These are phyloP conservation scores for Kazachstania martiniae DNA, from an alignment of 805 yeast species.

Conservation along the genomic window DNA sequence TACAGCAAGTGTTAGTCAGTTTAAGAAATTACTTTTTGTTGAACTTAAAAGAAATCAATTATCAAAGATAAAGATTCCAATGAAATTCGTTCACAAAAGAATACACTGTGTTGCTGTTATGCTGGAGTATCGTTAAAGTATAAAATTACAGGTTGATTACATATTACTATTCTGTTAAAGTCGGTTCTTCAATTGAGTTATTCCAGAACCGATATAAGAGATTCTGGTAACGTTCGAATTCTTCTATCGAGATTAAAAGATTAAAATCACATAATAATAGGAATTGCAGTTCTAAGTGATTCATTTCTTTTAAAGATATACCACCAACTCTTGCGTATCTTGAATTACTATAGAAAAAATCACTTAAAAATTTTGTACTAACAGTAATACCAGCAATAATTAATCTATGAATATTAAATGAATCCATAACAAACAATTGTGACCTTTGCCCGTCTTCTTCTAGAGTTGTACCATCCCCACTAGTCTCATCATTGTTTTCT, in stretches of 20 bases:
- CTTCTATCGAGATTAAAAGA: conserved; percentile 80
- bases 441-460: conserved; percentile 19
- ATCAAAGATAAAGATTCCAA: no score
- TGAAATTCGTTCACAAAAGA: no score
- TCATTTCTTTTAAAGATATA: conserved; percentile 82
- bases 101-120: no score
- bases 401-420: conserved; percentile 87
- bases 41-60: no score
- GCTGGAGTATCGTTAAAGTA: no score
- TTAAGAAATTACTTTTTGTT: no score
- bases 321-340: conserved; percentile 96
- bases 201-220: conserved; percentile 53
- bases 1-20: no score
- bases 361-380: conserved; percentile 88
- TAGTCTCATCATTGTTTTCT: conserved; percentile 1
- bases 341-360: conserved; percentile 86
- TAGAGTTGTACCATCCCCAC: background rate
- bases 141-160: no score
- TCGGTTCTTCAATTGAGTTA: conserved; percentile 2
- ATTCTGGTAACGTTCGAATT: conserved; percentile 83
- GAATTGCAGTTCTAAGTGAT: conserved; percentile 85
- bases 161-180: no score
- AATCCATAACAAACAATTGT: conserved; percentile 87
- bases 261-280: conserved; percentile 75
- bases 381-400: conserved; percentile 94